phyloP scores from a whole-genome alignment of 331 rosid genomes.

The Quercus tomentella region DNA sequence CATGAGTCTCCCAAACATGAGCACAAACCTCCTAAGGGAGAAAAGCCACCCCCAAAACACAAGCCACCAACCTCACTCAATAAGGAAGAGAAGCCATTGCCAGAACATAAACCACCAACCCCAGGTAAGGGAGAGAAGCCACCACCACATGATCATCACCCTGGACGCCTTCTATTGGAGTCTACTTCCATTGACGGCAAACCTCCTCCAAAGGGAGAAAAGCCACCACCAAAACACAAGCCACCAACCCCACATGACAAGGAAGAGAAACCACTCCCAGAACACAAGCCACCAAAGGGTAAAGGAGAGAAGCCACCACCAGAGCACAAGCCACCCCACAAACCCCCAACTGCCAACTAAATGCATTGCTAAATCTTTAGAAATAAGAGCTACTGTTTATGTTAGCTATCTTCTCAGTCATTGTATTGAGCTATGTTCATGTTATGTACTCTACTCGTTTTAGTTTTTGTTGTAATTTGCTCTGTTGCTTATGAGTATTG shows the following conservation, averaged over 20 bases:
- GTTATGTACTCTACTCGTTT: neutral
- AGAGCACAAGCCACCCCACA: neutral
- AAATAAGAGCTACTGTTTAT: neutral
- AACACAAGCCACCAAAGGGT: no score
- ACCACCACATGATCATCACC: no score
- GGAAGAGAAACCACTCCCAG: no score
- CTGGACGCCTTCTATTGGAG: no score
- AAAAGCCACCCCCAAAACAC: constrained; percentile 3
- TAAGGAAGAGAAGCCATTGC: constrained; percentile 17
- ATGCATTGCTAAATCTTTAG: neutral
- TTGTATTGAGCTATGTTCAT: neutral
- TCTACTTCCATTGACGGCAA: no score
- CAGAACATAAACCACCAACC: neutral
- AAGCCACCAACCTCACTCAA: constrained; percentile 1
- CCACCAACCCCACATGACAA: neutral
- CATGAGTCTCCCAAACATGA: neutral
- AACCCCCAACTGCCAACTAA: neutral
- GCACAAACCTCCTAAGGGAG: neutral
- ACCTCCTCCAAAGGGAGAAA: no score
- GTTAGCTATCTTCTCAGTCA: neutral
- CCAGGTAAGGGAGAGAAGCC: neutral
- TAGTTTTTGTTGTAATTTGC: neutral
- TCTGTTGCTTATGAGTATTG: neutral
- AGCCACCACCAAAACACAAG: neutral
- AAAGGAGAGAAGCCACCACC: no score